phyloP scores from a whole-genome alignment of 805 yeast species.

The Vanderwaltozyma polyspora region DNA sequence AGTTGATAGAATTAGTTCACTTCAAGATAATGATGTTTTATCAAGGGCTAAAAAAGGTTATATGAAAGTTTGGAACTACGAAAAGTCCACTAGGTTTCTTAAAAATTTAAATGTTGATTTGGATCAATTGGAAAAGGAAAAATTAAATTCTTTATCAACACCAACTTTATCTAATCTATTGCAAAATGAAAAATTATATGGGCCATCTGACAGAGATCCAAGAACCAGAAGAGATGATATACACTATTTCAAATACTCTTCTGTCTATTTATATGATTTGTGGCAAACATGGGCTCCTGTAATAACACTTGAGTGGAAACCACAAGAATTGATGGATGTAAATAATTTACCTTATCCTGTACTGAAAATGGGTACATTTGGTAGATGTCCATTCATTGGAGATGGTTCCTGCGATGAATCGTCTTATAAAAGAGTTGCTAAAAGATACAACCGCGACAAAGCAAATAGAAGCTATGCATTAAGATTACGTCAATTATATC shows the following conservation, averaged over 20 bases:
- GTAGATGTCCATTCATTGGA: slow-evolving; percentile 73
- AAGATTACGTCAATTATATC: slow-evolving; percentile 23
- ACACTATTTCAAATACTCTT: slow-evolving; percentile 66
- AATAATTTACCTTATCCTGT: slow-evolving; percentile 28
- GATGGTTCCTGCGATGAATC: slow-evolving; percentile 32
- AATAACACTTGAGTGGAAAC: slow-evolving; percentile 71
- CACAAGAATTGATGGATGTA: slow-evolving; percentile 16
- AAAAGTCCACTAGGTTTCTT: slow-evolving; percentile 72
- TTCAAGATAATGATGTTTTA: slow-evolving; percentile 50
- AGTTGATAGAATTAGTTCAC: slow-evolving; percentile 30
- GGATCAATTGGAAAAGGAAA: slow-evolving; percentile 18
- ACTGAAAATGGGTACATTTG: slow-evolving; percentile 31
- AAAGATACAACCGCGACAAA: slow-evolving; percentile 25
- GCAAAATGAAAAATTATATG: slow-evolving; percentile 74
- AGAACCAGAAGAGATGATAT: slow-evolving; percentile 75
- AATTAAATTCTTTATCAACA: slow-evolving; percentile 16
- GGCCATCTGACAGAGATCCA: slow-evolving; percentile 84
- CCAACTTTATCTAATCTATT: slow-evolving; percentile 49
- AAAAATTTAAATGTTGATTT: slow-evolving; percentile 44
- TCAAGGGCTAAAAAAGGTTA: slow-evolving; percentile 46
- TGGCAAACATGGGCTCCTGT: slow-evolving; percentile 71
- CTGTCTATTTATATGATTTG: slow-evolving; percentile 70
- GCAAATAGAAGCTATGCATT: slow-evolving; percentile 23
- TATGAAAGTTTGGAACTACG: slow-evolving; percentile 80
- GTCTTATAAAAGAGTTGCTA: slow-evolving; percentile 20